Percentiles rank a stretch among this genome's conserved stretches.
These are phyloP conservation scores for Sonneratia alba DNA, from an alignment of 345 rosid genomes.

Conservation along the genomic window DNA sequence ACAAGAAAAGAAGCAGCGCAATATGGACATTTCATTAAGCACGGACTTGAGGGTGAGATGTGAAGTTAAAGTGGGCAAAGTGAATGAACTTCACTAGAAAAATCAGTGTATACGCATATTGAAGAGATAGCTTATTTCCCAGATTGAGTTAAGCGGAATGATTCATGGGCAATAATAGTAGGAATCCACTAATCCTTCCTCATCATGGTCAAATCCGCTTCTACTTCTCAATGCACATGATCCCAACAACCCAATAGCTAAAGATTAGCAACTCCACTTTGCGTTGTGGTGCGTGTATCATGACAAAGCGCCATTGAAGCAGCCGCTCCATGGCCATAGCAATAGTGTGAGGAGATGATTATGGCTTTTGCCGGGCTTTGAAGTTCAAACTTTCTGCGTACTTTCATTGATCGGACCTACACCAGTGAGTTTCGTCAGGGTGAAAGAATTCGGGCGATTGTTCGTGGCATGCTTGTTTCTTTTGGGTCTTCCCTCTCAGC, in stretches of 20 bases:
- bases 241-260: no score
- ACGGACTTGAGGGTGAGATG: no score
- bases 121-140: background rate
- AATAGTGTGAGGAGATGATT: background rate
- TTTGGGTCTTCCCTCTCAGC: no score
- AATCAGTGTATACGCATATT: no score
- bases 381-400: background rate
- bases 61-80: no score
- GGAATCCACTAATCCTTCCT: background rate
- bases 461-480: no score
- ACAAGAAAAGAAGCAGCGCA: no score
- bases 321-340: background rate
- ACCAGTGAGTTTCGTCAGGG: background rate
- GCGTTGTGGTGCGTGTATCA: background rate
- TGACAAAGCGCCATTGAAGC: background rate
- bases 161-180: background rate
- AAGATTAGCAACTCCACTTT: background rate
- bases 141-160: background rate
- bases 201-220: background rate
- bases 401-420: background rate
- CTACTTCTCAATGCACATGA: no score
- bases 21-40: no score
- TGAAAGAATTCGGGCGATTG: no score
- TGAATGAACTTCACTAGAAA: no score
- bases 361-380: no score